phyloP scores from a whole-genome alignment of 75 land plant species.

The Cryptomeria japonica region DNA sequence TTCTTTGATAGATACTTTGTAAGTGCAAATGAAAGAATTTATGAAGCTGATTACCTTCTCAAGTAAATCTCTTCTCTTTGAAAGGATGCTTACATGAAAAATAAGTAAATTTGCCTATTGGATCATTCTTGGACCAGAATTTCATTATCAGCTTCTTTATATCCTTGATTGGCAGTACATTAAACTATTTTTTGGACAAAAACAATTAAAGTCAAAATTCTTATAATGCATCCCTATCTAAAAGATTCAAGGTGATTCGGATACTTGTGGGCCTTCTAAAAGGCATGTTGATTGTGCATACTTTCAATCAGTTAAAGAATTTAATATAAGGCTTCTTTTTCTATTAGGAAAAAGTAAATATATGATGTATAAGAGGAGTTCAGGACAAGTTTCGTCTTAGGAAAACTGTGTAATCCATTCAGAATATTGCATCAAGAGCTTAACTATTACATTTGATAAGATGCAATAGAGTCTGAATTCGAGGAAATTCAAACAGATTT shows the following conservation, averaged over 20 bases:
- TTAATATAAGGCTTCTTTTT: too few species aligned
- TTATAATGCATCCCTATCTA: neutral
- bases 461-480: too few species aligned
- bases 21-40: neutral
- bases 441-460: too few species aligned
- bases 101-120: neutral
- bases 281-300: too few species aligned
- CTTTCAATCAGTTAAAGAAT: too few species aligned
- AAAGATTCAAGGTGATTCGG: neutral
- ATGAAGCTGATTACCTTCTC: neutral
- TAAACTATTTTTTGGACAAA: neutral
- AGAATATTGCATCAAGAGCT: too few species aligned
- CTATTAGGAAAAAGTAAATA: too few species aligned
- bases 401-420: too few species aligned
- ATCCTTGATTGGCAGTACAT: neutral
- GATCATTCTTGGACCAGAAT: neutral
- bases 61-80: neutral
- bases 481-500: too few species aligned
- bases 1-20: neutral
- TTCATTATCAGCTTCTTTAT: neutral
- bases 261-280: neutral
- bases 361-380: too few species aligned
- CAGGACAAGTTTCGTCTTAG: too few species aligned
- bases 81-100: neutral
- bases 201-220: neutral